Evolutionary conservation across 139 green algal genomes (phyloP).

Genomic region (Limnomonas spitsbergensis): DNA sequence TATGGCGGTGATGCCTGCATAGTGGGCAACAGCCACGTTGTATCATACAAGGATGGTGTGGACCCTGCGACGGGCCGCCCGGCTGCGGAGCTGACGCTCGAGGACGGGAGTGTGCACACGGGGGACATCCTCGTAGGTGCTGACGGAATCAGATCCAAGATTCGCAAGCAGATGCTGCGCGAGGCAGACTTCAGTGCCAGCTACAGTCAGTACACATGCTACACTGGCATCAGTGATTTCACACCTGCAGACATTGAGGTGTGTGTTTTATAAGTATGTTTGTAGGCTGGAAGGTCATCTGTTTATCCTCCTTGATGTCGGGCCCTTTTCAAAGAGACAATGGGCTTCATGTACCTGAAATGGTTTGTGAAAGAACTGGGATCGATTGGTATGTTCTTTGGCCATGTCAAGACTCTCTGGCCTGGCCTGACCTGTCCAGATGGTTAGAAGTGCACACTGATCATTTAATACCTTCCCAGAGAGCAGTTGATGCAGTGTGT

Average conservation of each 20-base stretch:
- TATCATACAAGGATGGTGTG: slow-evolving; percentile 53
- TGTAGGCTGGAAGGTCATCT: no score
- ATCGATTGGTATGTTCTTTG: no score
- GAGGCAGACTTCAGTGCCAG: slow-evolving; percentile 23
- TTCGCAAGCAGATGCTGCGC: slow-evolving; percentile 71
- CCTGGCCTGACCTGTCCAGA: no score
- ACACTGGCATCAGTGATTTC: slow-evolving; percentile 93
- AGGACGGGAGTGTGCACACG: slow-evolving; percentile 59
- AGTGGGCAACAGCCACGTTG: slow-evolving; percentile 58
- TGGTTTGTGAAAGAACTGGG: no score
- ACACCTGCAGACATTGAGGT: slow-evolving; percentile 84
- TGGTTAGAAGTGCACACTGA: no score
- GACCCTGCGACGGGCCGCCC: slow-evolving; percentile 30
- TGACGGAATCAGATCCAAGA: slow-evolving; percentile 92
- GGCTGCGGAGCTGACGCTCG: slow-evolving; percentile 53
- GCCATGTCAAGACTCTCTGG: no score
- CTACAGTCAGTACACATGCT: slow-evolving; percentile 90
- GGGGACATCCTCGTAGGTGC: slow-evolving; percentile 91
- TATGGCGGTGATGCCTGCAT: slow-evolving; percentile 45
- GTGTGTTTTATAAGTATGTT: no score
- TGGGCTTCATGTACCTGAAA: no score
- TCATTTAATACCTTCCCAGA: no score
- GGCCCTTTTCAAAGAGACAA: no score
- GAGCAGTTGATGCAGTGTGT: no score
- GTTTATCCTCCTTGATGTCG: no score